Base-by-base conservation (phyloP, 177 flowering plant species). In the Vitis hybrid region DNA sequence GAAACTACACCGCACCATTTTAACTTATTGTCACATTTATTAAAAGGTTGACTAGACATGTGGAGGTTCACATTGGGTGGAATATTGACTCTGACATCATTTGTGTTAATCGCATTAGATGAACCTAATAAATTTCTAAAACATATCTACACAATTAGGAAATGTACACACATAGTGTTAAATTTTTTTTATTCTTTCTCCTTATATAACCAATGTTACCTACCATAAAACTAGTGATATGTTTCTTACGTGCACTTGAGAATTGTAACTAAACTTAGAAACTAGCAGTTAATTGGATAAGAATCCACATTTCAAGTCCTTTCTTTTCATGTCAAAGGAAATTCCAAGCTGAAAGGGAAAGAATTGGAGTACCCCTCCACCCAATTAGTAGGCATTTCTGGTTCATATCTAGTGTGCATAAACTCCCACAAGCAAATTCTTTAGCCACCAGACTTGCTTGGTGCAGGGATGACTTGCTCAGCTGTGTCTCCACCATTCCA, bases 351-450 rank as follows among this genome's bases (percentile, higher is more conserved):
- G 93, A 87, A 63, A 86, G 66, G 20, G 80, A 86, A 30, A 60
- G 41, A 24, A 85, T 11, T 15, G 88, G 85, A 6, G 85, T 80
- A 27, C 90, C 89, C 66, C 82, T 84, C 93, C 93, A 89, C 51
- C 90, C 83, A 35, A 83, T 11, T 18, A 77, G 59, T 27, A 87
- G 62, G 77, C 82, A 55, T 60, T 85, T 83, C 2, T 80, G 86
- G 49, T 84, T 69, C 85, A 76, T 68, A 1, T 80, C 79, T 11
- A 86, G 59, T 2, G 84, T 79, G 73, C 82, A 84, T 67, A 60
- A 82, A 24, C 66, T 74, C 63, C 75, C 79, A 69, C 69, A 72
- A 9, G 24, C 15, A 64, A 81, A 80, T 7, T 73, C 64, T 24
- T 83, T 63, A 17, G 76, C 68, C 27, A 86, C 32, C 69, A 87